phyloP scores from a whole-genome alignment of 768 basidiomycete genomes.

The Amanita exitialis region DNA sequence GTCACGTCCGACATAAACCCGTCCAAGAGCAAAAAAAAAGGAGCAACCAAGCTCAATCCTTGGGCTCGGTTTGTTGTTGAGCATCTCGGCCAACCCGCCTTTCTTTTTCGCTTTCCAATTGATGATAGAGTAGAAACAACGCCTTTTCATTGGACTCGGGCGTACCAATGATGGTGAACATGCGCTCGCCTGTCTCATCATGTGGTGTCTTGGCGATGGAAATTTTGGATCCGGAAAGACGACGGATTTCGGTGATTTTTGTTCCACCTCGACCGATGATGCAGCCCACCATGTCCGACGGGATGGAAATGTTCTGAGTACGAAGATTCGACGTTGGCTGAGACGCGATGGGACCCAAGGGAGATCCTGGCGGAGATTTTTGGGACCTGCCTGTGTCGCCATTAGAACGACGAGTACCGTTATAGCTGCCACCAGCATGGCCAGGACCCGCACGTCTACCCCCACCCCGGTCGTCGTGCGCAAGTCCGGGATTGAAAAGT shows the following conservation, averaged over 20 bases:
- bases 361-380: slow-evolving; percentile 38
- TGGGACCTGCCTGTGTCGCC: slow-evolving; percentile 43
- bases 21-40: not conserved
- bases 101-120: slow-evolving; percentile 94
- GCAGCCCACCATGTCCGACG: slow-evolving; percentile 97
- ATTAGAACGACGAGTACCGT: slow-evolving; percentile 50
- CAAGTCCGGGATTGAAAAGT: slow-evolving; percentile 89
- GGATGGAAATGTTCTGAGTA: slow-evolving; percentile 98
- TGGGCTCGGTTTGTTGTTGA: slow-evolving; percentile 61
- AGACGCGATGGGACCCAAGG: slow-evolving; percentile 36
- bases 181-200: slow-evolving; percentile 97
- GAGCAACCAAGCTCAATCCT: slow-evolving; percentile 24
- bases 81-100: slow-evolving; percentile 80
- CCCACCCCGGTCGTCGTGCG: slow-evolving; percentile 46
- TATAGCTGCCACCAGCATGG: slow-evolving; percentile 32
- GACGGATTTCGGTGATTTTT: slow-evolving; percentile 98
- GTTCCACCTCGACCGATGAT: slow-evolving; percentile 95
- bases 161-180: slow-evolving; percentile 98
- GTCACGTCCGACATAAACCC: not conserved
- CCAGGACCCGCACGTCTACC: slow-evolving; percentile 44
- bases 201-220: slow-evolving; percentile 99
- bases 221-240: slow-evolving; percentile 95
- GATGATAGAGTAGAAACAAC: slow-evolving; percentile 93
- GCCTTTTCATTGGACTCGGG: slow-evolving; percentile 98
- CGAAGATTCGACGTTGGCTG: slow-evolving; percentile 74